These are phyloP conservation scores for Beauveria sp. DNA, from an alignment of 2,329 filamentous ascomycete species.

Conservation along the genomic window DNA sequence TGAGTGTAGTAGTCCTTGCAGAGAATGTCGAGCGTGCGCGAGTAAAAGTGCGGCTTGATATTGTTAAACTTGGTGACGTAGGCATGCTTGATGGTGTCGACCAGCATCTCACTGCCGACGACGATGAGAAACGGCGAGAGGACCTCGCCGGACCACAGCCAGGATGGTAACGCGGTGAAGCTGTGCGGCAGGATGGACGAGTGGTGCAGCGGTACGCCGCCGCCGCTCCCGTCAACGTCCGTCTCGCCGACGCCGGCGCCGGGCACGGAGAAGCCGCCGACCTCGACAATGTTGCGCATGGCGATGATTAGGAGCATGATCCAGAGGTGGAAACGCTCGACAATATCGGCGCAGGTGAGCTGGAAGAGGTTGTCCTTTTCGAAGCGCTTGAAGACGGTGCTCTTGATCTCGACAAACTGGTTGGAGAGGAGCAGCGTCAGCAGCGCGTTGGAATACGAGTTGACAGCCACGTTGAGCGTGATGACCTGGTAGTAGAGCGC, in stretches of 20 bases:
- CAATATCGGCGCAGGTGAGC: slow-evolving; percentile 90
- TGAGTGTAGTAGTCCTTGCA: slow-evolving; percentile 98
- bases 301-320: slow-evolving; percentile 96
- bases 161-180: slow-evolving; percentile 81
- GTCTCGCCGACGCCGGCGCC: slow-evolving; percentile 41
- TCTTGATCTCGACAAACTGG: slow-evolving; percentile 98
- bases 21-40: slow-evolving; percentile 82
- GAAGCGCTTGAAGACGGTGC: slow-evolving; percentile 96
- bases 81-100: slow-evolving; percentile 94
- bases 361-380: slow-evolving; percentile 98
- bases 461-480: slow-evolving; percentile 94
- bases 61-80: slow-evolving; percentile 99
- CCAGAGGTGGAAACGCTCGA: slow-evolving; percentile 96
- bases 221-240: slow-evolving; percentile 40
- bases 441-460: slow-evolving; percentile 94
- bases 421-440: slow-evolving; percentile 90
- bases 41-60: slow-evolving; percentile 83
- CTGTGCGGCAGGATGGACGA: slow-evolving; percentile 79
- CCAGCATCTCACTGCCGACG: slow-evolving; percentile 90
- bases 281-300: slow-evolving; percentile 91
- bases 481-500: slow-evolving; percentile 96
- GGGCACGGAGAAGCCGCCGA: slow-evolving; percentile 69
- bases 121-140: slow-evolving; percentile 90
- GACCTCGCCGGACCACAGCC: slow-evolving; percentile 72
- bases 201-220: slow-evolving; percentile 52